These are phyloP conservation scores for Populus davidiana DNA, from an alignment of 345 rosid genomes.

Conservation along the genomic window DNA sequence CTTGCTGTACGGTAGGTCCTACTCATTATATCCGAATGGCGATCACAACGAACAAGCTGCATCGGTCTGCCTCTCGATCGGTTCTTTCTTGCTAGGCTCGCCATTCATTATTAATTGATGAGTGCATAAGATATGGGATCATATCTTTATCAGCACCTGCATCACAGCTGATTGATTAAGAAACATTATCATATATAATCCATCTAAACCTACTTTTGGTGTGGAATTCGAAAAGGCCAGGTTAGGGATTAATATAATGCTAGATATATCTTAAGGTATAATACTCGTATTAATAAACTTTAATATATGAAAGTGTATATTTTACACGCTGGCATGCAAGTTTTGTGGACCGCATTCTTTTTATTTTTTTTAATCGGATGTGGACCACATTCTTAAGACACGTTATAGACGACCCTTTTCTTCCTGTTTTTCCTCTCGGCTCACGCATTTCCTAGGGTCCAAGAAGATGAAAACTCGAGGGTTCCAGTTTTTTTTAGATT, in stretches of 20 bases:
- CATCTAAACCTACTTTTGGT: not conserved
- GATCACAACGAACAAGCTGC: not conserved
- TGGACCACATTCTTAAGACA: no score
- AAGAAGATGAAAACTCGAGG: not conserved
- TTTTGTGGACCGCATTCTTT: conserved; percentile 11
- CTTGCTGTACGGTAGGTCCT: no score
- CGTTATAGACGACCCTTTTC: not conserved
- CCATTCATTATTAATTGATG: conserved; percentile 6
- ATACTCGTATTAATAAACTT: not conserved
- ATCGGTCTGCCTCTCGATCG: not conserved
- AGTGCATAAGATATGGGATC: conserved; percentile 2
- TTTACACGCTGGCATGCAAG: conserved; percentile 32
- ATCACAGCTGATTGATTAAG: conserved; percentile 13
- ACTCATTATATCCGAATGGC: not conserved
- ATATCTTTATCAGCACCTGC: not conserved
- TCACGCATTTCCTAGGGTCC: not conserved
- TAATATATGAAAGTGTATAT: not conserved
- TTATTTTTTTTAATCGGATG: not conserved
- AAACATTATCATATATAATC: not conserved
- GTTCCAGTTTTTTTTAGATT: not conserved
- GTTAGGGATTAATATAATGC: not conserved
- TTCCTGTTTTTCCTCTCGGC: not conserved
- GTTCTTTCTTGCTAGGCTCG: conserved; percentile 10
- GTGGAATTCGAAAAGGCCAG: not conserved
- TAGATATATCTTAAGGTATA: not conserved